Evolutionary conservation across 495 filamentous ascomycete genomes (phyloP).

Genomic region (Annulohypoxylon moriforme): DNA sequence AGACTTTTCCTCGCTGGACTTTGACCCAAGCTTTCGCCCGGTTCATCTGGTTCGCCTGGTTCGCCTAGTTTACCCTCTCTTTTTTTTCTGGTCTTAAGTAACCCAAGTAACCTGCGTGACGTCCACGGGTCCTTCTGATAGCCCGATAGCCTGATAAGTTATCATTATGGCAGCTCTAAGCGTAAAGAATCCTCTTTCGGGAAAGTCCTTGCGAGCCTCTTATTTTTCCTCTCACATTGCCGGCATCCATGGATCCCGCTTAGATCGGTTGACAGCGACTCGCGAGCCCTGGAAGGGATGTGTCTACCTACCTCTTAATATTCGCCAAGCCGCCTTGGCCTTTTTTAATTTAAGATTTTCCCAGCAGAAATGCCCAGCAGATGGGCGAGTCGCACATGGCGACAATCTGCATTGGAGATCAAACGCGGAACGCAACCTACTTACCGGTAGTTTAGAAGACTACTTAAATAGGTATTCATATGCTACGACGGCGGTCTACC

Average conservation of each 20-base stretch:
- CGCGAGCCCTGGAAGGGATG: neutral
- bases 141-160: conserved; percentile 27
- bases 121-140: conserved; percentile 16
- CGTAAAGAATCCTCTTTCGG: conserved; percentile 38
- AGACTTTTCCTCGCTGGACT: neutral
- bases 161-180: conserved; percentile 43
- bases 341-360: conserved; percentile 20
- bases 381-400: conserved; percentile 41
- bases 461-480: conserved; percentile 41
- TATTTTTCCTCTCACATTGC: conserved; percentile 30
- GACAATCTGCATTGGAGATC: conserved; percentile 44
- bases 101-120: neutral
- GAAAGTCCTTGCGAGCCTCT: conserved; percentile 49
- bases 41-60: neutral
- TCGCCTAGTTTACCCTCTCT: conserved; percentile 16
- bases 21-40: neutral
- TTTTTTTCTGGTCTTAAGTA: conserved; percentile 13
- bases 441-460: conserved; percentile 38
- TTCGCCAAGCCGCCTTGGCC: conserved; percentile 31
- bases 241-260: conserved; percentile 40
- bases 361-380: too few species aligned
- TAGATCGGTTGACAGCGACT: conserved; percentile 27
- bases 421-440: conserved; percentile 38
- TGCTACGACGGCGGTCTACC: conserved; percentile 18
- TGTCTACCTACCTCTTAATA: conserved; percentile 14